A percentile compares a stretch with the other conserved stretches of the same genome.
phyloP scores from a whole-genome alignment of 257 asterid species.

The Prunella vulgaris region DNA sequence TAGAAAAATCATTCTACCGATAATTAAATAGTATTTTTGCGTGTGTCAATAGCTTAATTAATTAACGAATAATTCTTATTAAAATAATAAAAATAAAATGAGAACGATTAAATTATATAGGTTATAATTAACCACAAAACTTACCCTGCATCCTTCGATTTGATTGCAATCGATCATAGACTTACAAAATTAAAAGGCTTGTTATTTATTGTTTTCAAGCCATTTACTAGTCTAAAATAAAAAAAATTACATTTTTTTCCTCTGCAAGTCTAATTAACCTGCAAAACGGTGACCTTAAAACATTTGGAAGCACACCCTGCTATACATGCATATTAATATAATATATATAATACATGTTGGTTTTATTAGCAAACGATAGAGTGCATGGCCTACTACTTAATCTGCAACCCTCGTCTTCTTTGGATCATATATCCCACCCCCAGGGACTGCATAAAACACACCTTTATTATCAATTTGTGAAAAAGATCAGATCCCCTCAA shows the following conservation, averaged over 20 bases:
- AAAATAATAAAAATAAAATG: too few relatives aligned
- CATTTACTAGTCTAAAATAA: background rate
- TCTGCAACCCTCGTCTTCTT: background rate
- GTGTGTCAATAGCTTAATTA: too few relatives aligned
- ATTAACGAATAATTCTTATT: background rate
- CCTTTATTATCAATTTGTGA: too few relatives aligned
- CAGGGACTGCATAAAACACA: background rate
- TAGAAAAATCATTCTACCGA: too few relatives aligned
- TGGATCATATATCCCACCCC: background rate
- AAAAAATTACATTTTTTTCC: background rate
- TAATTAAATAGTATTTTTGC: too few relatives aligned
- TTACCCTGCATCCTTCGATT: background rate
- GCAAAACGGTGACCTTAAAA: background rate
- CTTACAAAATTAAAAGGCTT: background rate
- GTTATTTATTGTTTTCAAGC: background rate
- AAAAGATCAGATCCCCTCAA: too few relatives aligned
- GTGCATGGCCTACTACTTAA: background rate
- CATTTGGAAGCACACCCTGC: background rate
- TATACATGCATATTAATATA: too few relatives aligned
- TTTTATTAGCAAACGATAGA: background rate
- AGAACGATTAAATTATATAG: too few relatives aligned
- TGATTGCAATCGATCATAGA: background rate
- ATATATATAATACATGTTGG: background rate
- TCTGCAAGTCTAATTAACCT: background rate
- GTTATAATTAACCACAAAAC: background rate